phyloP scores from a whole-genome alignment of 1,284 basidiomycete genomes.

The Coniophora puteana region DNA sequence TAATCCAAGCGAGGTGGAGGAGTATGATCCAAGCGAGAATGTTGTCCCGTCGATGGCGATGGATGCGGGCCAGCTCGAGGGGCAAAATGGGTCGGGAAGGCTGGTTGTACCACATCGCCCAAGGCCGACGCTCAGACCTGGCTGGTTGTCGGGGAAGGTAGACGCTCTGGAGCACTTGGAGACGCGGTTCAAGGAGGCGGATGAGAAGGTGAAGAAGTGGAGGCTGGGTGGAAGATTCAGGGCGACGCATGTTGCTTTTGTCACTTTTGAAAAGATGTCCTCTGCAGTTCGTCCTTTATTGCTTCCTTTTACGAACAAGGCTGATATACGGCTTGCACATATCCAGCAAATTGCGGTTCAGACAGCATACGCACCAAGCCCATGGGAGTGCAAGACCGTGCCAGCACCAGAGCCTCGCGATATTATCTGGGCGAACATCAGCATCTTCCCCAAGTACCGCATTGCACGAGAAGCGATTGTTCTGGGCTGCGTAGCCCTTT shows the following conservation, averaged over 20 bases:
- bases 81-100: conserved; percentile 40
- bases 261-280: conserved; percentile 96
- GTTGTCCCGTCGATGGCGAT: conserved; percentile 35
- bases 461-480: conserved; percentile 70
- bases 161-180: conserved; percentile 88
- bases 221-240: conserved; percentile 69
- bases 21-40: conserved; percentile 65
- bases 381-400: conserved; percentile 63
- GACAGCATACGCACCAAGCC: conserved; percentile 72
- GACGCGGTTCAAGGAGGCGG: conserved; percentile 69
- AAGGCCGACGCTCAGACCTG: conserved; percentile 65
- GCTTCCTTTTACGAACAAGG: background rate
- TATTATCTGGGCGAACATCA: conserved; percentile 91
- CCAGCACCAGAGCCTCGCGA: conserved; percentile 94
- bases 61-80: conserved; percentile 43
- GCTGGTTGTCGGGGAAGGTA: conserved; percentile 68
- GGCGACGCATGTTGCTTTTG: conserved; percentile 84
- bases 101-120: conserved; percentile 72
- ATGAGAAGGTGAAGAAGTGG: conserved; percentile 74
- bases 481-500: conserved; percentile 58
- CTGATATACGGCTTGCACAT: background rate
- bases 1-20: conserved; percentile 81
- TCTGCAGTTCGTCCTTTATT: conserved; percentile 55
- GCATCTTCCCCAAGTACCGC: conserved; percentile 53
- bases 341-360: conserved; percentile 87